These are phyloP conservation scores for Cicer pinnatifidum DNA, from an alignment of 306 rosid species.

Conservation along the genomic window DNA sequence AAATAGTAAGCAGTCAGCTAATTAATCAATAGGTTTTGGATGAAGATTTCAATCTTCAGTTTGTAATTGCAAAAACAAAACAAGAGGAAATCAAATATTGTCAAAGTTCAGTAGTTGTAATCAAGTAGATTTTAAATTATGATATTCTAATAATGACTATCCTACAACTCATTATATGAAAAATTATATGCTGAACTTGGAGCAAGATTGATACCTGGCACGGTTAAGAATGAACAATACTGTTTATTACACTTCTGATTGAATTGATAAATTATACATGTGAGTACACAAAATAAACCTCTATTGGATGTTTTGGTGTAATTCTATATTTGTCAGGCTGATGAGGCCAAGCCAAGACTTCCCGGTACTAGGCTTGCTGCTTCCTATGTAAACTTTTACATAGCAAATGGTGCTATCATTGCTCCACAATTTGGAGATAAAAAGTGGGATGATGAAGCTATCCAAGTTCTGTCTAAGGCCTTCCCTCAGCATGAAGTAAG, in stretches of 20 bases:
- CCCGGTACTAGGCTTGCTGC: slow-evolving; percentile 85
- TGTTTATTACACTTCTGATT: slow-evolving; percentile 16
- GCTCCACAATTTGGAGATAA: slow-evolving; percentile 88
- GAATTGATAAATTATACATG: slow-evolving; percentile 27
- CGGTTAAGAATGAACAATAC: slow-evolving; percentile 8
- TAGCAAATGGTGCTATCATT: slow-evolving; percentile 82
- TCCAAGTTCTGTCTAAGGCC: slow-evolving; percentile 65
- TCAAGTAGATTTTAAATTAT: neutral
- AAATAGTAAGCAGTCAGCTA: slow-evolving; percentile 27
- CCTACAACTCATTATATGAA: slow-evolving; percentile 18
- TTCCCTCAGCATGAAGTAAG: slow-evolving; percentile 81
- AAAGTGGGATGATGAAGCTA: slow-evolving; percentile 85
- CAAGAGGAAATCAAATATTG: slow-evolving; percentile 30
- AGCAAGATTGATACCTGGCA: slow-evolving; percentile 18
- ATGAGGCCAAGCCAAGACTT: slow-evolving; percentile 70
- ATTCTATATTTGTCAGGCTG: slow-evolving; percentile 48
- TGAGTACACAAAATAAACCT: slow-evolving; percentile 28
- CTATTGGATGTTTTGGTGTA: slow-evolving; percentile 13
- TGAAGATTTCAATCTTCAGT: neutral
- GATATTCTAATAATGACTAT: slow-evolving; percentile 33
- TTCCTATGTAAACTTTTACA: slow-evolving; percentile 87
- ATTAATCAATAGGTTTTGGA: slow-evolving; percentile 11
- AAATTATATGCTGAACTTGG: slow-evolving; percentile 16
- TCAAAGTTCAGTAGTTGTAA: slow-evolving; percentile 10
- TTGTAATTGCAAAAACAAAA: slow-evolving; percentile 28